Evolutionary conservation across 2,329 filamentous ascomycete genomes (phyloP), one percentile per base, ranked within the genome.

Genomic region (Penicillium hesseltinei): DNA sequence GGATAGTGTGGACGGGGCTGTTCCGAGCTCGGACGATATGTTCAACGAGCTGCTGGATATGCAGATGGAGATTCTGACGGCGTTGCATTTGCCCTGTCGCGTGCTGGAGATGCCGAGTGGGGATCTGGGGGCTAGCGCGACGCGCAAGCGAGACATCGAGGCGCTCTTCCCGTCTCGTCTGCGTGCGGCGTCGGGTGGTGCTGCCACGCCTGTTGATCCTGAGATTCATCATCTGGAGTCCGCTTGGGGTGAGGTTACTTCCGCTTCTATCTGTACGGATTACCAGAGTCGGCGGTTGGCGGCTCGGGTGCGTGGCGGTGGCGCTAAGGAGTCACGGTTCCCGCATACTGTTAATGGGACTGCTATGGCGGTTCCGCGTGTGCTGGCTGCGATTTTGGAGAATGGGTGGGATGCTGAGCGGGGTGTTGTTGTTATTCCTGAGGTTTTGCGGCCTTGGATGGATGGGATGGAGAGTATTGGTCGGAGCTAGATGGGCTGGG

Each of bases 281-380:
- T 99, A 97, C 76, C 94, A 99, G 79, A 89, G 84, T 27, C 83
- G 94, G 29, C 83, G 94, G 17, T 80, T 99, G 36, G 88, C 85
- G 29, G 97, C 94, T 15, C 83, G 89, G 40, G 79, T 90, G 45
- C 86, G 87, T 61, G 78, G 76, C 51, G 76, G 76, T 40, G 76
- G 72, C 19, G 55, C 66, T 7, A 73, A 72, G 60, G 77, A 78
- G 69, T 76, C 88, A 40, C 80, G 82, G 2, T 97, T 91, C 73
- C 91, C 92, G 15, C 91, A 90, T 78, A 99, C 94, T 0, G 82
- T 96, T 38, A 99, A 99, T 72, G 95, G 93, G 0, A 99, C 94
- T 1, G 94, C 93, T 0, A 80, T 97, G 67, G 94, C 94, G 0
- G 88, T 97, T 38, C 94, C 94, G 4, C 83, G 94, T 51, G 89